A percentile compares a stretch with the other conserved stretches of the same genome.
Evolutionary conservation across 2,329 filamentous ascomycete genomes (phyloP).

Genomic region (Alternaria angustiovoidea): DNA sequence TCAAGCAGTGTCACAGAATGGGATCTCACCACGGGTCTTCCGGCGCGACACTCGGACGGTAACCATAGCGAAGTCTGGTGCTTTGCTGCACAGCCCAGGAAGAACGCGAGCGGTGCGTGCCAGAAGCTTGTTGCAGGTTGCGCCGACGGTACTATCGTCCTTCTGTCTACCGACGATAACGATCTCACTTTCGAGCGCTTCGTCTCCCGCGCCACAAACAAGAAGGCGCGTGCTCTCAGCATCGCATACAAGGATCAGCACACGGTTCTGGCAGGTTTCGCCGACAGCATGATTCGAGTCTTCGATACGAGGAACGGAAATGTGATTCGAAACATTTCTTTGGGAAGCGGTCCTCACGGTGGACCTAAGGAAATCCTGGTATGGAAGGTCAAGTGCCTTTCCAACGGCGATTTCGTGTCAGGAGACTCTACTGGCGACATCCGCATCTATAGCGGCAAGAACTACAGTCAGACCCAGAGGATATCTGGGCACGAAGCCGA

Average conservation of each 20-base stretch:
- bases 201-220: constrained; percentile 77
- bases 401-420: constrained; percentile 88
- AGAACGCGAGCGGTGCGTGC: constrained; percentile 38
- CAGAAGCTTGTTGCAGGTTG: constrained; percentile 84
- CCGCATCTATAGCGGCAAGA: constrained; percentile 92
- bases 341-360: constrained; percentile 79
- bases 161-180: constrained; percentile 85
- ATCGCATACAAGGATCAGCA: constrained; percentile 87
- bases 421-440: constrained; percentile 95
- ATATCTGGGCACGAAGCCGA: constrained; percentile 89
- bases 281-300: constrained; percentile 93
- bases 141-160: constrained; percentile 85
- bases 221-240: constrained; percentile 88
- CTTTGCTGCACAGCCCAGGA: constrained; percentile 81
- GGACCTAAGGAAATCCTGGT: constrained; percentile 87
- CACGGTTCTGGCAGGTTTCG: constrained; percentile 86
- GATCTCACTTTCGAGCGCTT: constrained; percentile 82
- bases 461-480: constrained; percentile 85
- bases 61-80: constrained; percentile 98
- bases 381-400: constrained; percentile 90
- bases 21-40: constrained; percentile 82
- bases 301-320: constrained; percentile 84
- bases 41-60: constrained; percentile 83
- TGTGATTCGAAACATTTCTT: constrained; percentile 80
- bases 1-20: constrained; percentile 93